phyloP scores from a whole-genome alignment of 2,329 filamentous ascomycete genomes.

The Xylariales sp. region DNA sequence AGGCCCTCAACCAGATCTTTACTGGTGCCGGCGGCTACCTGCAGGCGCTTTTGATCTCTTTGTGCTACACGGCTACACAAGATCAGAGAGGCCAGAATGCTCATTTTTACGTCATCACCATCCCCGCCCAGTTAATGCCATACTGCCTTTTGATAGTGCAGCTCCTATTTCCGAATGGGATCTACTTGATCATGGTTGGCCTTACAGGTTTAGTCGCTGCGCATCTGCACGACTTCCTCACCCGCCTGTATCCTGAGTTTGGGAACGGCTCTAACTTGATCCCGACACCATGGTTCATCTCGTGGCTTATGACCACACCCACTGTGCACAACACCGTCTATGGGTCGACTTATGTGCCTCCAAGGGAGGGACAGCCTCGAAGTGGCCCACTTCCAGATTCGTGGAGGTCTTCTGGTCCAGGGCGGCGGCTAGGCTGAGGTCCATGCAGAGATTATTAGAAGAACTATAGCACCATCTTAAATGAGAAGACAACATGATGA shows the following conservation, averaged over 20 bases:
- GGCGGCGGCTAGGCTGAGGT: slow-evolving; percentile 59
- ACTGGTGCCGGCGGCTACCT: slow-evolving; percentile 49
- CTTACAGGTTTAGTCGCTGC: slow-evolving; percentile 78
- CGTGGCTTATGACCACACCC: slow-evolving; percentile 56
- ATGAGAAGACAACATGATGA: too few relatives aligned
- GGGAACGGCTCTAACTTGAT: slow-evolving; percentile 77
- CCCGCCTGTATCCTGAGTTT: slow-evolving; percentile 81
- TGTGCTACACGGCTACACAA: slow-evolving; percentile 80
- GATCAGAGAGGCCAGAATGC: slow-evolving; percentile 75
- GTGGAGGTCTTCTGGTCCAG: slow-evolving; percentile 59
- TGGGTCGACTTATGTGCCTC: slow-evolving; percentile 55
- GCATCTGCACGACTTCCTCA: slow-evolving; percentile 87
- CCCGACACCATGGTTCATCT: slow-evolving; percentile 67
- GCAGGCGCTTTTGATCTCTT: slow-evolving; percentile 68
- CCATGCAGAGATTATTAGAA: too few relatives aligned
- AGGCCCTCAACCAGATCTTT: slow-evolving; percentile 49
- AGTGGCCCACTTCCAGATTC: slow-evolving; percentile 54
- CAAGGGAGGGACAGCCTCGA: slow-evolving; percentile 25
- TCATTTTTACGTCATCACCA: slow-evolving; percentile 75
- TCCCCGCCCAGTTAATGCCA: slow-evolving; percentile 78
- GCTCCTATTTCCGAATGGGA: slow-evolving; percentile 60
- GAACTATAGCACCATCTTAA: too few relatives aligned
- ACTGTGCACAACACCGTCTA: slow-evolving; percentile 47
- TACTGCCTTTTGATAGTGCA: slow-evolving; percentile 73
- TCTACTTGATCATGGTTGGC: slow-evolving; percentile 54